Base-by-base conservation (phyloP, 2,329 filamentous ascomycete species). In the Chaetomium strumarium region DNA sequence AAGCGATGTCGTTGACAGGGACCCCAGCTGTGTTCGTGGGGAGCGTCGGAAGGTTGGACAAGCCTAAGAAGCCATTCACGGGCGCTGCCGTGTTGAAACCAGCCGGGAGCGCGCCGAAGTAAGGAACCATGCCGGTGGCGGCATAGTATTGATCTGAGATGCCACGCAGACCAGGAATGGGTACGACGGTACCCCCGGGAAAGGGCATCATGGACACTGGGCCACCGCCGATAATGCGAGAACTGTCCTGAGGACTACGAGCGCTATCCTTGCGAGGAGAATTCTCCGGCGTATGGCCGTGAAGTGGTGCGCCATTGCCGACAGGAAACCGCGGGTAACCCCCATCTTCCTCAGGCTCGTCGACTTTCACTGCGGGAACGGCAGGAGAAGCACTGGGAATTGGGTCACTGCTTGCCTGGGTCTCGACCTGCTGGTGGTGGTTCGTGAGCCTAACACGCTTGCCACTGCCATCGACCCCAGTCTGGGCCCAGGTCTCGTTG, bases 401-500 rank as follows among this genome's bases (percentile, higher is more conserved):
- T 31, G 12, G 4, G 24, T 24, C 42, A 29, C 13, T 50, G 16
- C n/a, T 17, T 14, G 34, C 31, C 52, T 44, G 43, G 45, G 40
- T 51, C 43, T 49, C 51, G 38, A 53, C 51, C 46, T 55, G 50
- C 44, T 56, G 55, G 5, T 59, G 43, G 31, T 63, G 58, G 31
- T 57, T 57, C 55, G 60, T 57, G 53, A 73, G 58, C 60, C 70
- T 74, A 57, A 72, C 62, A 30, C 73, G 68, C 64, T 75, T 75
- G 52, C 66, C 66, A 57, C 66, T 67, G 37, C 66, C 68, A 44
- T 72, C 66, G 16, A 67, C 44, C 5, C 66, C 65, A 40, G 66
- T 70, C 59, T 73, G 66, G 34, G 72, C 58, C 71, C 70, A 73
- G 5, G 66, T 70, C 51, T 74, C 71, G 42, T 65, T 70, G 50